These are phyloP conservation scores for Schizophyllum amplum DNA, from an alignment of 1,284 basidiomycete genomes.

Conservation along the genomic window DNA sequence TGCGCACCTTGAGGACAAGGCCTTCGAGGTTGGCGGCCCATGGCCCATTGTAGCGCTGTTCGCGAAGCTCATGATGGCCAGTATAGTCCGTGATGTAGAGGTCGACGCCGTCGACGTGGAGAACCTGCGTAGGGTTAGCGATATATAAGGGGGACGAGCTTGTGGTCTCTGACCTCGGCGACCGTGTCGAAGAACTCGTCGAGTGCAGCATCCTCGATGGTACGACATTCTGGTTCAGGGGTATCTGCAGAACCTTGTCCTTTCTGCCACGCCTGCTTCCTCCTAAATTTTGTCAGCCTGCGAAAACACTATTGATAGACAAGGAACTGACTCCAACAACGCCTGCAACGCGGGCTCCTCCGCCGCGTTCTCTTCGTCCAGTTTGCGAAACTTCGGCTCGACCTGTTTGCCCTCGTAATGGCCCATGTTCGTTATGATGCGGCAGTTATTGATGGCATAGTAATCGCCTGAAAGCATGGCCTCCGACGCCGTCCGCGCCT, in stretches of 20 bases:
- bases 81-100: neutral
- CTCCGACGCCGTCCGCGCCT: neutral
- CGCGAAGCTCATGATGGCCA: neutral
- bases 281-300: no score
- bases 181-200: neutral
- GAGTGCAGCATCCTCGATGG: neutral
- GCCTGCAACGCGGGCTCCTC: neutral
- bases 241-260: neutral
- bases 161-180: neutral
- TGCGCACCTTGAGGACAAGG: neutral
- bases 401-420: neutral
- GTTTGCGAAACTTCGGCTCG: neutral
- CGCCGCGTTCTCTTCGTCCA: neutral
- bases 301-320: neutral
- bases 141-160: neutral
- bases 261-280: neutral
- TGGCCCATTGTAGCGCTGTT: neutral
- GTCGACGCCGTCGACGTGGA: neutral
- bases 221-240: neutral
- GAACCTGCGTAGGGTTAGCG: neutral
- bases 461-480: neutral
- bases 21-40: neutral
- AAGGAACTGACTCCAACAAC: neutral
- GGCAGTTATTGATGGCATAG: neutral
- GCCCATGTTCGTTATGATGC: neutral